phyloP scores from a whole-genome alignment of 1,284 basidiomycete species.

The Kwoniella shivajii region DNA sequence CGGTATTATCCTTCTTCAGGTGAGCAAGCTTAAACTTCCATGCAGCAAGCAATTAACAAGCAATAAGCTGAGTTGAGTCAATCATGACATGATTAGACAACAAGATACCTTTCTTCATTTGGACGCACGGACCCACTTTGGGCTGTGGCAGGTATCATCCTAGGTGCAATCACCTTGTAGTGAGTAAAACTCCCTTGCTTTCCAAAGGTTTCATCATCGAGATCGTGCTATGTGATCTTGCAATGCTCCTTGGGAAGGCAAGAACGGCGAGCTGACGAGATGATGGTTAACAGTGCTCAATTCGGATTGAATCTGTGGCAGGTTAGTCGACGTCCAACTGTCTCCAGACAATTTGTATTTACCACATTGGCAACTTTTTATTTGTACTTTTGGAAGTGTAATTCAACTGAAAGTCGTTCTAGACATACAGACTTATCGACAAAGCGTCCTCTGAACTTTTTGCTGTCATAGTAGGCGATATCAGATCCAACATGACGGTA shows the following conservation, averaged over 20 bases:
- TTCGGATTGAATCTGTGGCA: constrained; percentile 16
- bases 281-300: constrained; percentile 4
- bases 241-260: no score
- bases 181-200: neutral
- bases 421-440: constrained; percentile 18
- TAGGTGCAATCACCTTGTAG: constrained; percentile 7
- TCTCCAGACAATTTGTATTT: no score
- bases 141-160: constrained; percentile 2
- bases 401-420: neutral
- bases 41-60: no score
- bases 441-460: constrained; percentile 7
- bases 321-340: neutral
- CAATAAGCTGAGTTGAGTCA: neutral
- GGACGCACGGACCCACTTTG: constrained; percentile 10
- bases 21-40: neutral
- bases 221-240: no score
- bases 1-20: constrained; percentile 14
- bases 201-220: no score
- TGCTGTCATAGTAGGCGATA: constrained; percentile 5
- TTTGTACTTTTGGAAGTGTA: neutral
- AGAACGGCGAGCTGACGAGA: no score
- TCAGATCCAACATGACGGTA: constrained; percentile 10
- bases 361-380: neutral
- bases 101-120: constrained; percentile 6
- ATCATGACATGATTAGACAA: neutral